Percentiles rank a stretch among this genome's conserved stretches.
Evolutionary conservation across 768 basidiomycete genomes (phyloP).

Genomic region (Mycena crocata): DNA sequence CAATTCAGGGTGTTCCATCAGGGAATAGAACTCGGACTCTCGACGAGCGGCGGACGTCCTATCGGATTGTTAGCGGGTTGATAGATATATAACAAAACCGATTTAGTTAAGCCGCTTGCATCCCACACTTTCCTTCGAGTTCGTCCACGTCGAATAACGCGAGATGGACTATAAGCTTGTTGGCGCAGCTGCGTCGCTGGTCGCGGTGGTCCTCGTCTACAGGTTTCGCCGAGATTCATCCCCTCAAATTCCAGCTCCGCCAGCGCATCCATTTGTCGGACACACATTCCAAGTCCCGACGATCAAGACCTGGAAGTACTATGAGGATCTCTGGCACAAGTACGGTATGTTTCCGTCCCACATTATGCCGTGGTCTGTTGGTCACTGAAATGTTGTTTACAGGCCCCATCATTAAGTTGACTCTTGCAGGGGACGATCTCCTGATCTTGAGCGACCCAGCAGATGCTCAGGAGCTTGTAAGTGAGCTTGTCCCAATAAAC

Average conservation of each 20-base stretch:
- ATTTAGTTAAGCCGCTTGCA: no score
- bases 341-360: background rate
- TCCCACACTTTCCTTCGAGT: no score
- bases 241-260: background rate
- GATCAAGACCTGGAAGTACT: conserved; percentile 7
- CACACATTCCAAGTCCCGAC: conserved; percentile 10
- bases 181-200: background rate
- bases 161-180: background rate
- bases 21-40: no score
- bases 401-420: conserved; percentile 6
- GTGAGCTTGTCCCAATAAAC: background rate
- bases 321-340: conserved; percentile 1
- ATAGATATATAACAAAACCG: no score
- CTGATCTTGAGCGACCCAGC: conserved; percentile 6
- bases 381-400: background rate
- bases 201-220: background rate
- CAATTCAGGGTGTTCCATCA: no score
- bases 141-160: no score
- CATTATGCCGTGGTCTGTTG: no score
- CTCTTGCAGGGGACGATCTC: conserved; percentile 9
- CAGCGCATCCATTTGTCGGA: conserved; percentile 5
- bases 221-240: background rate
- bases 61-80: no score
- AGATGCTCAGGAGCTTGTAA: conserved; percentile 14
- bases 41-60: no score